phyloP scores from a whole-genome alignment of 768 basidiomycete genomes.

The Paxillus involutus region DNA sequence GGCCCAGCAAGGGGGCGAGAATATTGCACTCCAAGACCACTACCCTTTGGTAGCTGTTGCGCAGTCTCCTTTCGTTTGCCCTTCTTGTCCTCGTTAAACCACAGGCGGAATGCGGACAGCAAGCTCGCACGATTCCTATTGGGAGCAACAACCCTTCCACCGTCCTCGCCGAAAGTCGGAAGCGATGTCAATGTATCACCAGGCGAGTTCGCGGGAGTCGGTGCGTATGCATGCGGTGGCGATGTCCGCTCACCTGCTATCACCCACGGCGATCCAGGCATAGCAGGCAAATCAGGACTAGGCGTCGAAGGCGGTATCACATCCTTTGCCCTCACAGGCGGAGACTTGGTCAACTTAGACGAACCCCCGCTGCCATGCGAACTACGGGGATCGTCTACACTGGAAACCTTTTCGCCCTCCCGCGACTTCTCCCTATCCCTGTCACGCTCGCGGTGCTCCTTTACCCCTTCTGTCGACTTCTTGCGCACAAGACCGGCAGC shows the following conservation, averaged over 20 bases:
- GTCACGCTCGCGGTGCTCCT: conserved; percentile 56
- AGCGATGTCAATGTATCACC: conserved; percentile 51
- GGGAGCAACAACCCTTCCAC: conserved; percentile 33
- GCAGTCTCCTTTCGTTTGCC: conserved; percentile 70
- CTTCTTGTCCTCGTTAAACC: conserved; percentile 92
- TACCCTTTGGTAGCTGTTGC: conserved; percentile 19
- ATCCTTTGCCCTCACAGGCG: conserved; percentile 56
- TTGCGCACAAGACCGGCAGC: conserved; percentile 83
- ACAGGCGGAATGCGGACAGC: conserved; percentile 80
- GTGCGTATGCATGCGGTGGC: conserved; percentile 32
- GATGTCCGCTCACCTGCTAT: conserved; percentile 48
- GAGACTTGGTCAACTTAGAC: conserved; percentile 64
- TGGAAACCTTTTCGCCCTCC: conserved; percentile 41
- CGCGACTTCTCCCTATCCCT: conserved; percentile 40
- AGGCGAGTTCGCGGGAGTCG: conserved; percentile 54
- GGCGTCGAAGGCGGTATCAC: conserved; percentile 51
- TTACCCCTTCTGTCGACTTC: conserved; percentile 74
- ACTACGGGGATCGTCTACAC: conserved; percentile 57
- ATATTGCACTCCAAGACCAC: conserved; percentile 21
- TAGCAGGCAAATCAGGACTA: conserved; percentile 36
- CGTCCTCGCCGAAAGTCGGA: conserved; percentile 38
- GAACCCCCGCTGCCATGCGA: conserved; percentile 66
- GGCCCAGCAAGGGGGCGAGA: conserved; percentile 26
- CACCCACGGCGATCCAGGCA: conserved; percentile 73
- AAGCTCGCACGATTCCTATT: conserved; percentile 76